phyloP scores from a whole-genome alignment of 2,329 filamentous ascomycete genomes.

The Stromatinia cepivora region DNA sequence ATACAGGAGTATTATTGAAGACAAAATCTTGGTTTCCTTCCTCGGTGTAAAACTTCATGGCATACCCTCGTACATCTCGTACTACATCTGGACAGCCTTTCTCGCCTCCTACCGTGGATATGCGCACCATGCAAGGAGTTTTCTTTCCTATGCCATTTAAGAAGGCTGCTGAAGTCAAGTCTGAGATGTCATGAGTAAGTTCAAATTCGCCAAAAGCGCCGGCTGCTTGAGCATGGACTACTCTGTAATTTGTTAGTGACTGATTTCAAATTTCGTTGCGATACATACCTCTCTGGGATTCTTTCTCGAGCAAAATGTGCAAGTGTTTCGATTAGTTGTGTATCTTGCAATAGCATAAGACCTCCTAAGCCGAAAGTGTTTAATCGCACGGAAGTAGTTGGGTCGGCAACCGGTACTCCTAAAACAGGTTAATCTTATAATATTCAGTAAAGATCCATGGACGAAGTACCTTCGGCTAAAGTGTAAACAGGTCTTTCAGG shows the following conservation, averaged over 20 bases:
- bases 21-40: conserved; percentile 49
- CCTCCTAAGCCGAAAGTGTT: conserved; percentile 41
- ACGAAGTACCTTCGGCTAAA: conserved; percentile 34
- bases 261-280: accelerated
- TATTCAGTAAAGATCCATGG: too few species aligned
- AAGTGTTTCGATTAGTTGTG: conserved; percentile 63
- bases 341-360: conserved; percentile 62
- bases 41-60: conserved; percentile 52
- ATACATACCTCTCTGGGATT: conserved; percentile 46
- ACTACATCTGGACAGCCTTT: conserved; percentile 47
- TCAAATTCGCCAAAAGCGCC: conserved; percentile 52
- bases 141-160: conserved; percentile 58
- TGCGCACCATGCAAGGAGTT: conserved; percentile 60
- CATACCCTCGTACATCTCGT: conserved; percentile 50
- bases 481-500: conserved; percentile 35
- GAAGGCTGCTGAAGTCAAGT: conserved; percentile 56
- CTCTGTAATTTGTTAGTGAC: neutral
- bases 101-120: conserved; percentile 51
- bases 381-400: conserved; percentile 25
- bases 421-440: neutral
- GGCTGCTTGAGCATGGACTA: conserved; percentile 61
- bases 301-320: conserved; percentile 53
- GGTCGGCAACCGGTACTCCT: conserved; percentile 25
- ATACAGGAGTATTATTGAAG: conserved; percentile 51
- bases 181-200: conserved; percentile 57